Base-by-base conservation (phyloP, 2,329 filamentous ascomycete species). In the Fusarium sp. region DNA sequence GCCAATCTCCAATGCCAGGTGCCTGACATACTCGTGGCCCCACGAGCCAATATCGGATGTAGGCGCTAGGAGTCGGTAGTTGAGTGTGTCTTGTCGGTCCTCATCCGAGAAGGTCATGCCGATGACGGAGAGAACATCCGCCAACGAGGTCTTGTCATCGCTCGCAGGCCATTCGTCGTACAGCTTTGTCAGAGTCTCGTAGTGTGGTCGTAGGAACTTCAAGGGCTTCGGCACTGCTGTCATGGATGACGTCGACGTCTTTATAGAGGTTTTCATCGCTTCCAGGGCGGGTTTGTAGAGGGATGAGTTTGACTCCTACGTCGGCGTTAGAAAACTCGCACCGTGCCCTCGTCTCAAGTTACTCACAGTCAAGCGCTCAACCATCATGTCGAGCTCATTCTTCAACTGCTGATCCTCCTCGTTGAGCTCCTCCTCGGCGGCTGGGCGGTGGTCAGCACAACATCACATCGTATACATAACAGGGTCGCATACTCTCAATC, bases 71-170 rank as follows among this genome's bases (percentile, higher is more conserved):
- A 99, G 88, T 72, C 96, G 91, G 85, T 96, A 99, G 83, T 97
- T 98, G 76, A 99, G 89, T 52, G 96, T 98, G 81, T 99, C 96
- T 82, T 97, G 90, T 80, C 94, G 91, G 77, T 97, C 94, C 82
- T 98, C 96, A 78, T 98, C 95, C 51, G 95, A 97, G 80, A 95
- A 98, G 58, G 96, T 99, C 96, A 99, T 99, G 67, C 95, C 96
- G 74, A 99, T 92, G 51, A 99, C 96, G 13, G 96, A 99, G 54
- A 99, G 86, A 75, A 97, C 96, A 83, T 99, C 97, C 47, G 96
- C 97, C 71, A 99, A 86, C 4, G 94, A 89, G 66, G 92, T 94
- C 89, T 97, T 97, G 84, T 97, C 90, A 55, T 94, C 90, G 70
- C 94, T 90, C 60, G 88, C 88, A 5, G 92, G 88, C 96, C 97